A percentile compares a stretch with the other conserved stretches of the same genome.
These are phyloP conservation scores for Plantago coronopus DNA, from an alignment of 305 asterid species.

Conservation along the genomic window DNA sequence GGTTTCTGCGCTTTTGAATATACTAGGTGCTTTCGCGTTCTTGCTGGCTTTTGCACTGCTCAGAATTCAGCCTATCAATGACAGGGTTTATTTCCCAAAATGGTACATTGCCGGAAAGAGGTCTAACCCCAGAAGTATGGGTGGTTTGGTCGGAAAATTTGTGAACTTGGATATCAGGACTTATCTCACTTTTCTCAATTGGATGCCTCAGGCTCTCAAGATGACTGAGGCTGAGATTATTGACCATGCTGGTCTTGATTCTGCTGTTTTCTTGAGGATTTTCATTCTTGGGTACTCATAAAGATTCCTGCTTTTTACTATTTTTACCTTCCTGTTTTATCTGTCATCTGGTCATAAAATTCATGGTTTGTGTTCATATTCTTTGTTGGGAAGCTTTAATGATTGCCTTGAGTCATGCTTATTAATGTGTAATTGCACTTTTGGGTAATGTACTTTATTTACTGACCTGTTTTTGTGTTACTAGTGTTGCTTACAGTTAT, in stretches of 20 bases:
- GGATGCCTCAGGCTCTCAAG: constrained; percentile 97
- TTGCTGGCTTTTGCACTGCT: constrained; percentile 84
- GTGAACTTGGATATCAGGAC: constrained; percentile 70
- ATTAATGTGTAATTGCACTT: too few relatives aligned
- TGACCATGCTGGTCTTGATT: constrained; percentile 90
- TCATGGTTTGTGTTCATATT: neutral
- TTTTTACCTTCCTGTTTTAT: too few relatives aligned
- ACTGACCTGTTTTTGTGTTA: neutral
- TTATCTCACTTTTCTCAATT: constrained; percentile 80
- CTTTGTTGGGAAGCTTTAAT: neutral
- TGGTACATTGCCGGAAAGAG: constrained; percentile 86
- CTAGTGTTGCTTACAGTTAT: too few relatives aligned
- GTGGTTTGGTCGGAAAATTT: constrained; percentile 68
- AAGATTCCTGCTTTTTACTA: too few relatives aligned
- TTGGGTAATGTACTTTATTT: too few relatives aligned
- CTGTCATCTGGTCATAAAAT: constrained; percentile 10
- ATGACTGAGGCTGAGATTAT: constrained; percentile 83
- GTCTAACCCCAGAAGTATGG: constrained; percentile 48
- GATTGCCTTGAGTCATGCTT: too few relatives aligned
- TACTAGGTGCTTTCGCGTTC: constrained; percentile 64
- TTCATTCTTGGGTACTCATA: constrained; percentile 43
- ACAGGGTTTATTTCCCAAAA: constrained; percentile 84
- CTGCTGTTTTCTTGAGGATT: constrained; percentile 70
- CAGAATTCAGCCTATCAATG: constrained; percentile 87
- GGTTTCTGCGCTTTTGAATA: constrained; percentile 79